Base-by-base conservation (phyloP, 768 basidiomycete species). In the Xerocomus potaroensis region DNA sequence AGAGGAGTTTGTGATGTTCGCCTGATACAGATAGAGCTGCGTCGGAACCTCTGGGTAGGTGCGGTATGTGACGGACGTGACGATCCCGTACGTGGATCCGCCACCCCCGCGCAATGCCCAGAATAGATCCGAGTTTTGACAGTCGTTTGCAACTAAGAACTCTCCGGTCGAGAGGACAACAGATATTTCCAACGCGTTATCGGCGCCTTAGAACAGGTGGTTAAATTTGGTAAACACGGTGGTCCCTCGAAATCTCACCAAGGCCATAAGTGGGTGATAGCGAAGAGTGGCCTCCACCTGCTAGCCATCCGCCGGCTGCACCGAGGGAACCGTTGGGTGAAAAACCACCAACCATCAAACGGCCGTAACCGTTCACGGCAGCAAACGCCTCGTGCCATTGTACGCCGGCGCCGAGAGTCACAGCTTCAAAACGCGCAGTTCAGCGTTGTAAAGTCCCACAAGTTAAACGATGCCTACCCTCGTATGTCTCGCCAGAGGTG, bases 51-150 rank as follows among this genome's bases (percentile, higher is more conserved):
- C 26, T 10, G 26, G 26, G 26, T 27, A 27, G 26, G 26, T 27
- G 26, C 26, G 58, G 50, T 78, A 78, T 1, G 76, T 76, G 8
- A 70, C 72, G 0, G 73, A 73, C 2, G 72, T 71, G 41, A 79
- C 62, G 16, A 79, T 64, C 8, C 74, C 77, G 37, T 64, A 79
- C 0, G 73, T 78, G 11, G 72, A 69, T 5, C 76, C 77, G 0
- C 78, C 78, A 2, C 74, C 75, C 1, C 77, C 78, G 27, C 78
- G 68, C 38, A 81, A 54, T 0, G 79, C 79, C 74, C 75, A 81
- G 59, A 77, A 81, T 5, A 81, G 67, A 43, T 79, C 76, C 10
- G 64, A 16, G 52, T 78, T 67, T 29, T 68, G 63, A 55, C 69
- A 61, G 0, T 54, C 47, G 51, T 78, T 80, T 18, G 63, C 66